A percentile compares a stretch with the other conserved stretches of the same genome.
Evolutionary conservation across 192 early-diverging fungal species (phyloP).

Genomic region (Linnemannia hyalina): DNA sequence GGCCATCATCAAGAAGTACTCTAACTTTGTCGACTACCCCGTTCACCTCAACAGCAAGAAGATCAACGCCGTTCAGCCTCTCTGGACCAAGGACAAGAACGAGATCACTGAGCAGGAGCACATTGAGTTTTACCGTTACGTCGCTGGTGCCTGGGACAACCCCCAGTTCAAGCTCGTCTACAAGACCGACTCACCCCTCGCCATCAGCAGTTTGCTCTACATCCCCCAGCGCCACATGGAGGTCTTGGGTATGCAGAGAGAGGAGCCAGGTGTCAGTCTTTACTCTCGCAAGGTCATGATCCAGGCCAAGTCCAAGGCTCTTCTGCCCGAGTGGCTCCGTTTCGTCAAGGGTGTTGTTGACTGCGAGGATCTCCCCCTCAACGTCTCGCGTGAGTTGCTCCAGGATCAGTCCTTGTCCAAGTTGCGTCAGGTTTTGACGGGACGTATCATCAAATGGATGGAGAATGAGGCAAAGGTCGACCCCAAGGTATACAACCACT

Average conservation of each 20-base stretch:
- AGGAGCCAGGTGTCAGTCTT: conserved; percentile 71
- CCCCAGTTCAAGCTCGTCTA: conserved; percentile 72
- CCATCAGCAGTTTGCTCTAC: conserved; percentile 71
- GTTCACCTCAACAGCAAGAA: conserved; percentile 68
- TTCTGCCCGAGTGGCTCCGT: conserved; percentile 81
- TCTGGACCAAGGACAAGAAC: conserved; percentile 73
- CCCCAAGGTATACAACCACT: conserved; percentile 61
- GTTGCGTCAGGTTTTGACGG: conserved; percentile 66
- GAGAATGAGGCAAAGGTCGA: conserved; percentile 65
- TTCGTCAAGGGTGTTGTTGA: conserved; percentile 90
- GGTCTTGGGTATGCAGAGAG: conserved; percentile 63
- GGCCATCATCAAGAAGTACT: conserved; percentile 76
- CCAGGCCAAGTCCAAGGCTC: conserved; percentile 73
- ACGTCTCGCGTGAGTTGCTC: conserved; percentile 86
- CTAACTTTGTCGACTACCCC: conserved; percentile 74
- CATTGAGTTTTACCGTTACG: conserved; percentile 71
- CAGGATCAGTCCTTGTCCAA: conserved; percentile 79
- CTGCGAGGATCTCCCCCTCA: conserved; percentile 86
- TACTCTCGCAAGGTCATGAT: conserved; percentile 77
- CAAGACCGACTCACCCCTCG: conserved; percentile 72
- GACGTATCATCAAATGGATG: conserved; percentile 69
- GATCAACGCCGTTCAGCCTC: conserved; percentile 71
- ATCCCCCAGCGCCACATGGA: conserved; percentile 73
- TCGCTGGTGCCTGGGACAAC: conserved; percentile 71
- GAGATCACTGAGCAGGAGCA: conserved; percentile 69